These are phyloP conservation scores for Sechiopsis laciniata DNA, from an alignment of 306 rosid species.

Conservation along the genomic window DNA sequence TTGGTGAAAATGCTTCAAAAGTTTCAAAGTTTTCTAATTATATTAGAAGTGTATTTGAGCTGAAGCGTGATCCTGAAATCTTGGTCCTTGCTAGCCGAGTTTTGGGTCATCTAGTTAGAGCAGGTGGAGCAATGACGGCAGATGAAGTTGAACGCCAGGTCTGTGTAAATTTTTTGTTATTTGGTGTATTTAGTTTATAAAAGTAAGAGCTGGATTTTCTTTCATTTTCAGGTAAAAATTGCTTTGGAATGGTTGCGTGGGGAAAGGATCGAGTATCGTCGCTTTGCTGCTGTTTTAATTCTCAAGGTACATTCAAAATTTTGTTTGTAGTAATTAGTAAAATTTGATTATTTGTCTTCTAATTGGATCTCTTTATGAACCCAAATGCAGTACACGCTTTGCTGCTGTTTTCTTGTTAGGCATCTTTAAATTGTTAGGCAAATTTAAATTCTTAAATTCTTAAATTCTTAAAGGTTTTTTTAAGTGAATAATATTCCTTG, in stretches of 20 bases:
- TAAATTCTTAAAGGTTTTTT: background rate
- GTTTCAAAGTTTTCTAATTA: conserved; percentile 79
- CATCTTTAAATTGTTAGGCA: background rate
- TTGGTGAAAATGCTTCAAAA: conserved; percentile 93
- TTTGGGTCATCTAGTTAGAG: conserved; percentile 90
- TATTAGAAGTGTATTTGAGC: conserved; percentile 75
- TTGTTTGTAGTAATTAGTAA: background rate
- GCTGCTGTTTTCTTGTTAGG: background rate
- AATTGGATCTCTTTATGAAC: background rate
- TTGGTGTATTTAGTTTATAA: background rate
- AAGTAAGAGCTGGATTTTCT: conserved; percentile 22
- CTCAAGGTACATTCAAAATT: conserved; percentile 60
- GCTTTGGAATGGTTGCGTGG: conserved; percentile 89
- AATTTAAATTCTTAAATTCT: background rate
- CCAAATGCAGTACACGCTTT: background rate
- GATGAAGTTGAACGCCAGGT: conserved; percentile 99
- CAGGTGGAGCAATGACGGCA: conserved; percentile 98
- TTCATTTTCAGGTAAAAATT: conserved; percentile 52
- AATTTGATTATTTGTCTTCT: conserved; percentile 3
- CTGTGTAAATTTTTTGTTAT: conserved; percentile 11
- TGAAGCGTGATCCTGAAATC: conserved; percentile 83
- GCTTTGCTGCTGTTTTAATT: conserved; percentile 90
- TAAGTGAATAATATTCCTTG: background rate
- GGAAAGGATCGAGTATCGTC: conserved; percentile 81
- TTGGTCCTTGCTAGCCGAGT: conserved; percentile 88